Conservation (phyloP, 2,329 filamentous ascomycete species). For the Diplodia corticola region DNA sequence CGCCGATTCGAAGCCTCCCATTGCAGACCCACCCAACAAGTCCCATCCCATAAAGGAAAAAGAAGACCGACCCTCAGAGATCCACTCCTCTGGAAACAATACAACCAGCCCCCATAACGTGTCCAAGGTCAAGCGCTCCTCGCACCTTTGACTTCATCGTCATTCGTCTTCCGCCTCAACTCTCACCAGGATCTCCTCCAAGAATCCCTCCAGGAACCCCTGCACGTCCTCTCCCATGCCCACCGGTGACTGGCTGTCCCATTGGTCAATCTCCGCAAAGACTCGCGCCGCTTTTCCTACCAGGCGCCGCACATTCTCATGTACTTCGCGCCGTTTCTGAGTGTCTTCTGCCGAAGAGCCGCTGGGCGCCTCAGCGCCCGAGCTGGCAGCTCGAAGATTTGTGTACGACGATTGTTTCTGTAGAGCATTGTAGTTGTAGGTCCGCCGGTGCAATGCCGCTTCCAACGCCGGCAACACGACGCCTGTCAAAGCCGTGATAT, state of each 20-base stretch:
- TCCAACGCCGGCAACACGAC: constrained; percentile 93
- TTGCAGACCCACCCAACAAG: neutral
- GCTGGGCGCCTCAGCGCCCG: neutral
- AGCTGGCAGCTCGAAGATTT: neutral
- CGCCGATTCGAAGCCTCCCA: constrained; percentile 7
- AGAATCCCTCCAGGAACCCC: constrained; percentile 84
- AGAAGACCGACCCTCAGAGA: neutral
- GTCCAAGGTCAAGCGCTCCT: neutral
- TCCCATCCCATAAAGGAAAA: neutral
- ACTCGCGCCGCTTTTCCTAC: constrained; percentile 80
- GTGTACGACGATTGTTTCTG: constrained; percentile 39
- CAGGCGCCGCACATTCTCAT: constrained; percentile 78
- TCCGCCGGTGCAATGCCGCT: constrained; percentile 80
- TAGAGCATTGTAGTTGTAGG: constrained; percentile 58
- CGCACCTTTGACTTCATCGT: neutral
- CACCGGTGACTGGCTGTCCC: constrained; percentile 82
- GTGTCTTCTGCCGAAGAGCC: constrained; percentile 21
- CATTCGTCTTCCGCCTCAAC: constrained; percentile 81
- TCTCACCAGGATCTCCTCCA: constrained; percentile 90
- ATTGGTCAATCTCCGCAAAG: constrained; percentile 87
- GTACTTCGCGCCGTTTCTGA: constrained; percentile 58
- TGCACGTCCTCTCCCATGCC: constrained; percentile 91
- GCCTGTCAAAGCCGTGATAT: constrained; percentile 83
- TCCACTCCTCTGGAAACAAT: neutral
- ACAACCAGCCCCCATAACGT: neutral